Evolutionary conservation across 257 asterid genomes (phyloP), one percentile per base, ranked within the genome.

Genomic region (Gynochthodes officinalis): DNA sequence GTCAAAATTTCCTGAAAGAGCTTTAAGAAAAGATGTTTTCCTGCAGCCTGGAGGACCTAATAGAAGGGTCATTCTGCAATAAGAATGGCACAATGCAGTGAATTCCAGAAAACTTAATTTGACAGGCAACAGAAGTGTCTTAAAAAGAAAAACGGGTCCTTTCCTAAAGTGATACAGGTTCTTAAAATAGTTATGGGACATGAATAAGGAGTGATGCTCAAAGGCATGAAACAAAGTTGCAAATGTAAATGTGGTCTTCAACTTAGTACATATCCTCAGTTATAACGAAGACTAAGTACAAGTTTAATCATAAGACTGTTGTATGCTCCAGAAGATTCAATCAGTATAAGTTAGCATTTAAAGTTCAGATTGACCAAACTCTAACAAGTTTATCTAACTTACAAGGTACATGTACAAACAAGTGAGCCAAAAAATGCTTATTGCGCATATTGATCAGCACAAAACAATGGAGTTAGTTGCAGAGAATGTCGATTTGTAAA

Each of bases 21-120:
- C 89, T 79, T 88, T 88, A 83, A 86, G 74, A 21, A 86, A 64
- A 61, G 90, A 77, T 33, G 90, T 84, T 79, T 88, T 88, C 69
- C 93, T 86, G 40, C 89, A 82, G 14, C 90, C 89, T 27, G 93
- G 90, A 75, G 90, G 89, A 70, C 90, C 90, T 75, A 85, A 88
- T 72, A 87, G 48, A 32, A 87, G 83, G 46, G 89, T 84, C 80
- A 87, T 78, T 72, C 90, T 85, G 89, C 67, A 73, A 14, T 62
- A 8, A 37, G 11, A 62, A 9, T 18, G 0, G 18, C 18, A 48
- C 53, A 48, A 16, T 48, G 1, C 5, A 1, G 19, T 37, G 7
- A 37, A 37, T 7, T 37, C 3, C 6, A 2, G 7, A 7, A 37
- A 37, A 7, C 3, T n/a, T 7, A 37, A 37, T 37, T 37, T 37